Evolutionary conservation across 495 filamentous ascomycete genomes (phyloP), one percentile per base, ranked within the genome.

Genomic region (Annulohypoxylon moriforme): DNA sequence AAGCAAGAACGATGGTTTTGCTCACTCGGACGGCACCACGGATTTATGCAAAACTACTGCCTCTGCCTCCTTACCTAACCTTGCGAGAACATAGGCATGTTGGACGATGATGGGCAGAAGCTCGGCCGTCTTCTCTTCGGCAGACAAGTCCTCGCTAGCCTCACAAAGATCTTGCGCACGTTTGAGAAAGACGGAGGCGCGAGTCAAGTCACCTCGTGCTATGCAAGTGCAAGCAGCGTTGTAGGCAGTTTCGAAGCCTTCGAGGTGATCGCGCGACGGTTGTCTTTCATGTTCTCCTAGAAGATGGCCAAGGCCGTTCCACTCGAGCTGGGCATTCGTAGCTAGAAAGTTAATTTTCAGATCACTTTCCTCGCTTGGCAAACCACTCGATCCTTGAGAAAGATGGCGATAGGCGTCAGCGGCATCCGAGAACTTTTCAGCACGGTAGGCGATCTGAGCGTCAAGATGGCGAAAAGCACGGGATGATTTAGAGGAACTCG

Each of bases 201-300:
- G 89, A 18, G 77, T 81, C 55, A 94, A 87, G 69, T 94, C 93
- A 10, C 91, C 92, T 66, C 90, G 85, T 9, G 93, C 93, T 75
- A 98, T 92, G 76, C 90, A 91, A 46, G 87, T 87, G 77, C 95
- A 98, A 22, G 94, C 96, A 7, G 91, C 90, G 82, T 99, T 99
- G 80, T 94, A 99, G 0, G 93, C 88, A 4, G 91, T 96, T 80
- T 99, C 96, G 72, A 98, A 99, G 3, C 90, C 90, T 75, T 98
- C 93, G 49, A 97, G 79, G 74, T 97, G 93, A 62, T 94, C 93
- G 65, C 90, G 85, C 16, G 81, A 84, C 13, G 89, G 84, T 76
- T 92, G 81, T 70, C 81, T 83, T 57, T 83, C 78, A 6, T 69
- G 66, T 31, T 82, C 79, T 10, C 69, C 76, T 63, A 85, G 49